phyloP scores from a whole-genome alignment of 306 rosid genomes.

The Cicer yamashitae region DNA sequence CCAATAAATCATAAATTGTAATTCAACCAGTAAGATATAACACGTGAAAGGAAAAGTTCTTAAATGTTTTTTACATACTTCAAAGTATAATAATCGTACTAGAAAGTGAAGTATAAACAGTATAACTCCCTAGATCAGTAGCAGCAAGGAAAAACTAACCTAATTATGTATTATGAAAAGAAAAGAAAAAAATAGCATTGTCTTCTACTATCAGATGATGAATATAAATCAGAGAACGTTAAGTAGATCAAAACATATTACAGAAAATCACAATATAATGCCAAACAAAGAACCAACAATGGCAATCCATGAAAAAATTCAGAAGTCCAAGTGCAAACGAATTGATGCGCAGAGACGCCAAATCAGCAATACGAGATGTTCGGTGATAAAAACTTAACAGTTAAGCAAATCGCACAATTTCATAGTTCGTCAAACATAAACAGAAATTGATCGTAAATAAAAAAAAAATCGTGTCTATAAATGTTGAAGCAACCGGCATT shows the following conservation, averaged over 20 bases:
- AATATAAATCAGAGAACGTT: slow-evolving; percentile 11
- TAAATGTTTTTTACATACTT: background rate
- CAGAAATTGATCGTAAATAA: slow-evolving; percentile 32
- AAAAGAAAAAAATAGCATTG: background rate
- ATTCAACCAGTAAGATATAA: slow-evolving; percentile 14
- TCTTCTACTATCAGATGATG: background rate
- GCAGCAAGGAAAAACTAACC: slow-evolving; percentile 13
- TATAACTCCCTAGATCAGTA: background rate
- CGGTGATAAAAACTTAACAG: background rate
- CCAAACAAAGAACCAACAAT: background rate
- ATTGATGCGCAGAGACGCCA: background rate
- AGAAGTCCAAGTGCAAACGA: slow-evolving; percentile 2
- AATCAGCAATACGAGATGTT: slow-evolving; percentile 13
- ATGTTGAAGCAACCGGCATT: slow-evolving; percentile 3
- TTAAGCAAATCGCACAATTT: background rate
- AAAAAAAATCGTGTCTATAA: slow-evolving; percentile 15
- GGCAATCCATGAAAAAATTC: slow-evolving; percentile 1
- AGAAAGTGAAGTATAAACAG: slow-evolving; percentile 16
- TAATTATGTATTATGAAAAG: background rate
- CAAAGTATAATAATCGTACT: background rate
- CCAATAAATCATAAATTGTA: slow-evolving; percentile 12
- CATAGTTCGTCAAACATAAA: background rate
- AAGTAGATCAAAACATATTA: slow-evolving; percentile 17
- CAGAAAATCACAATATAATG: slow-evolving; percentile 4
- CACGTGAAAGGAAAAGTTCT: slow-evolving; percentile 18